Evolutionary conservation across 495 filamentous ascomycete genomes (phyloP).

Genomic region (Xylaria nigripes): DNA sequence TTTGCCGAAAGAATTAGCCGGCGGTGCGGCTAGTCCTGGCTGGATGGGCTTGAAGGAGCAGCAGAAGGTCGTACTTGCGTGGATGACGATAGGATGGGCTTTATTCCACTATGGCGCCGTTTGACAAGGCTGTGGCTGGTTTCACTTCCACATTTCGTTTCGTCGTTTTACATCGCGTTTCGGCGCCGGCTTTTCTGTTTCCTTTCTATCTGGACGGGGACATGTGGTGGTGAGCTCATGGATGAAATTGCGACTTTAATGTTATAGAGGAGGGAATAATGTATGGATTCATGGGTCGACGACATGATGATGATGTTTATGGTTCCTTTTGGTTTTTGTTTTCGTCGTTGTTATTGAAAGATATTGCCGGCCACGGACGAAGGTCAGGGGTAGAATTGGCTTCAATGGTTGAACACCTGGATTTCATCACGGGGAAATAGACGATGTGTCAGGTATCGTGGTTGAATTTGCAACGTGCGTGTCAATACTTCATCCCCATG

Average conservation of each 20-base stretch:
- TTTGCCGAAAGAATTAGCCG: slow-evolving; percentile 52
- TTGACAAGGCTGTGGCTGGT: too few relatives aligned
- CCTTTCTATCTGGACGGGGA: not conserved
- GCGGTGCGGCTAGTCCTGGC: slow-evolving; percentile 2
- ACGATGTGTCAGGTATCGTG: too few relatives aligned
- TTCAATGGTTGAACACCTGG: too few relatives aligned
- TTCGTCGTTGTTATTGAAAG: not conserved
- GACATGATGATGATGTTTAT: not conserved
- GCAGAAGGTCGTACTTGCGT: not conserved
- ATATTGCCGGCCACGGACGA: too few relatives aligned
- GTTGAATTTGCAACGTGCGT: too few relatives aligned
- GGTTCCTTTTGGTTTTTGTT: not conserved
- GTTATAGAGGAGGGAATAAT: not conserved
- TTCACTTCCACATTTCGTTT: not conserved
- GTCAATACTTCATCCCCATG: too few relatives aligned
- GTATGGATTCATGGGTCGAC: not conserved
- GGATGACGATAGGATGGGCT: slow-evolving; percentile 1
- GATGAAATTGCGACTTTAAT: not conserved
- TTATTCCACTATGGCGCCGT: not conserved
- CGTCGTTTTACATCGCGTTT: not conserved
- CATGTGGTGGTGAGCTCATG: not conserved
- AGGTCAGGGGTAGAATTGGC: too few relatives aligned
- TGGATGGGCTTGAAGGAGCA: not conserved
- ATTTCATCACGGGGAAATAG: too few relatives aligned
- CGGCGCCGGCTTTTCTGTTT: not conserved